Base-by-base conservation (phyloP, 2,329 filamentous ascomycete genomes). In the Nemania serpens region DNA sequence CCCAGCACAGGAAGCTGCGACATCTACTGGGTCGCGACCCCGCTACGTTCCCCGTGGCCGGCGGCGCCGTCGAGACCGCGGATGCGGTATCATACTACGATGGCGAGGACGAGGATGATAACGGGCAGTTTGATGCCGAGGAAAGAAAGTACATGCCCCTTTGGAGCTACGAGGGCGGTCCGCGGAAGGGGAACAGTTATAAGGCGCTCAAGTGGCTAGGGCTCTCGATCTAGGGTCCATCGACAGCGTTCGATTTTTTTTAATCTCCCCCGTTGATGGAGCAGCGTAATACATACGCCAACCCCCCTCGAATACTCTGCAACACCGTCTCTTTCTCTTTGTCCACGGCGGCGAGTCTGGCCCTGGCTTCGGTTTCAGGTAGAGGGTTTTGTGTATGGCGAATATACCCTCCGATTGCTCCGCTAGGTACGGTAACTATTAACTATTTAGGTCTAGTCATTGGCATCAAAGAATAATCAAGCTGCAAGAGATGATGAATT, bases 131-230 rank as follows among this genome's bases (percentile, higher is more conserved):
- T 60, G 79, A 82, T 58, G 66, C 76, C 20, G 81, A 84, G 59
- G 81, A 82, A 69, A 77, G 80, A 34, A 75, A 81, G 42, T 77
- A 85, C 34, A 83, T 85, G 80, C 82, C 82, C 3, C 74, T 83
- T 22, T 80, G 60, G 58, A 46, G 47, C 10, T 69, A 73, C 73
- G 57, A 74, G 60, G 61, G 68, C 2, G 67, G 67, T 11, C 65
- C 69, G 29, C 74, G 71, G 15, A 79, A 77, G 69, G 77, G 75
- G 1, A 80, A 78, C 58, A 82, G 76, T 51, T 76, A 78, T 7
- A 85, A 85, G 69, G 82, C 82, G 6, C 75, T 84, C 54, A 84
- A 82, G 69, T 84, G 83, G 68, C 74, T 85, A 1, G 82, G 82
- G 0, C 70, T 84, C 4, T 50, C 70, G n/a, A 70, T 29, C 2